Evolutionary conservation across 2,329 filamentous ascomycete species (phyloP), one percentile per base, ranked within the genome.

Genomic region (Biscogniauxia marginata): DNA sequence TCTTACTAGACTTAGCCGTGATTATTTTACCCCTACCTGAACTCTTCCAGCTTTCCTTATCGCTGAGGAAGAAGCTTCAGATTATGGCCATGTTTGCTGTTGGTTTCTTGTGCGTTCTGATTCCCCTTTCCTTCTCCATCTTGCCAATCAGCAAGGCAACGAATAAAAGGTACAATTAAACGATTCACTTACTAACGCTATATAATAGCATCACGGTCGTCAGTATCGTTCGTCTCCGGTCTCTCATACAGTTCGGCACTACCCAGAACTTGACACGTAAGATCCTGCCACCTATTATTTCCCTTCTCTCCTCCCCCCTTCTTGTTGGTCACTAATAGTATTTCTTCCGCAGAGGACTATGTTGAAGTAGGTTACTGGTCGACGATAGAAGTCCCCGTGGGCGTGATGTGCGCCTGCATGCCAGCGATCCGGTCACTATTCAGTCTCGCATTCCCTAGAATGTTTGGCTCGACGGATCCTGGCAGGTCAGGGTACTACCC

Each of bases 81-180:
- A 69, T 73, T 24, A 58, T 73, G n/a, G 52, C 67, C 44, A 73
- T 72, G 70, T 73, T 73, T 58, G 64, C 66, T 53, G 63, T 73
- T 11, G 70, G 71, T 30, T 69, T 72, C 56, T 70, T 71, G 68
- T 70, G 53, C 53, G 67, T 56, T n/a, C n/a, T n/a, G n/a, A n/a
- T 1, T 19, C 39, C 18, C 9, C 8, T 9, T 43, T 16, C 7
- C 24, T 19, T 21, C 24, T 21, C 9, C 11, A 13, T 21, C 11
- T 18, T 30, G 7, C 11, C 2, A 21, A 19, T 3, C 4, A 7
- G n/a, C n/a, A n/a, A n/a, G n/a, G n/a, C n/a, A n/a, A n/a, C n/a
- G n/a, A n/a, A n/a, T n/a, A n/a, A n/a, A n/a, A n/a, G n/a, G n/a
- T n/a, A n/a, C n/a, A n/a, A n/a, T n/a, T n/a, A n/a, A n/a, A n/a